Percentiles rank a stretch among this genome's conserved stretches.
These are phyloP conservation scores for Lachancea fermentati DNA, from an alignment of 805 yeast species.

Conservation along the genomic window DNA sequence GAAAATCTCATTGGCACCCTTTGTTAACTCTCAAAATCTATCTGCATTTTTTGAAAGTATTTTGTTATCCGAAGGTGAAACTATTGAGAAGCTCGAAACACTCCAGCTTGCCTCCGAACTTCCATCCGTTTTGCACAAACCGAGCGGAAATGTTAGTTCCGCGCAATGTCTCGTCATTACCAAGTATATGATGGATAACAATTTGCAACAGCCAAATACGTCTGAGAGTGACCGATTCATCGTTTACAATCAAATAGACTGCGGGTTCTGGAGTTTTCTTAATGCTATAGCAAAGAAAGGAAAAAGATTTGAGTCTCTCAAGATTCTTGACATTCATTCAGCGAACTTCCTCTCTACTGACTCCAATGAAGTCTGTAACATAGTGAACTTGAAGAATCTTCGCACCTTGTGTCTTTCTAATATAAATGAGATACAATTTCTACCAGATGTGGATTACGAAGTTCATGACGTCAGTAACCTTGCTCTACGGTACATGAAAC, in stretches of 20 bases:
- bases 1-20: slow-evolving; percentile 35
- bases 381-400: slow-evolving; percentile 13
- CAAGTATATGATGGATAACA: slow-evolving; percentile 10
- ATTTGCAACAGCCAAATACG: slow-evolving; percentile 7
- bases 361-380: background rate
- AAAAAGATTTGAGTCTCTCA: slow-evolving; percentile 1
- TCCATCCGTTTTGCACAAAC: slow-evolving; percentile 6
- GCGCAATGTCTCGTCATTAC: slow-evolving; percentile 10
- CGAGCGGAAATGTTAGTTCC: slow-evolving; percentile 1
- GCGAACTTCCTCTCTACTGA: slow-evolving; percentile 7
- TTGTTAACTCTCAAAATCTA: slow-evolving; percentile 27
- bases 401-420: slow-evolving; percentile 31
- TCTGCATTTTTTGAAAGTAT: slow-evolving; percentile 5
- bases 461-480: slow-evolving; percentile 11
- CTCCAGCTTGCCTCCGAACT: slow-evolving; percentile 8
- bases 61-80: background rate
- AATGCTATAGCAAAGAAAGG: slow-evolving; percentile 1
- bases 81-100: slow-evolving; percentile 6
- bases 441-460: slow-evolving; percentile 13
- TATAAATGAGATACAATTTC: slow-evolving; percentile 34
- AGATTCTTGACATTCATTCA: slow-evolving; percentile 6
- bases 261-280: slow-evolving; percentile 9
- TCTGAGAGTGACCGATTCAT: slow-evolving; percentile 6
- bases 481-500: slow-evolving; percentile 9
- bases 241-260: slow-evolving; percentile 4